These are phyloP conservation scores for Eragrostis tef DNA, from an alignment of 202 grass and related monocot genomes.

Conservation along the genomic window DNA sequence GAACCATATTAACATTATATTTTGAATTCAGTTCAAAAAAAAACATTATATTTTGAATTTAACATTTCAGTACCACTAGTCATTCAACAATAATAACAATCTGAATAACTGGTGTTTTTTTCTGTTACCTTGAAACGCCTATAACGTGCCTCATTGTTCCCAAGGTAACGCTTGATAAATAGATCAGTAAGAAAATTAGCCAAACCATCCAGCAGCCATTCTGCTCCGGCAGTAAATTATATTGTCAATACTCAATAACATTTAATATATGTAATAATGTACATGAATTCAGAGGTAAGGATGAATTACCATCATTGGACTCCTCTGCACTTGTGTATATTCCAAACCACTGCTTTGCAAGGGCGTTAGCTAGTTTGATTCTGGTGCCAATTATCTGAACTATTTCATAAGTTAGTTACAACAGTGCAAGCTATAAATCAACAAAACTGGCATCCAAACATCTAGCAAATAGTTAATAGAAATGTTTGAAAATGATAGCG, in stretches of 20 bases:
- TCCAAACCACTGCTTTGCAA: constrained; percentile 99
- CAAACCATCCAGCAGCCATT: constrained; percentile 95
- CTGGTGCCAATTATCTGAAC: constrained; percentile 91
- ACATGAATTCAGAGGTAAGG: constrained; percentile 44
- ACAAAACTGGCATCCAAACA: not conserved
- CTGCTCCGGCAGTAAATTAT: constrained; percentile 58
- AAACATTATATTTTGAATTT: no score
- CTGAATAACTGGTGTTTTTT: constrained; percentile 13
- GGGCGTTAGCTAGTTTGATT: constrained; percentile 84
- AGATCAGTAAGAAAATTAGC: constrained; percentile 94
- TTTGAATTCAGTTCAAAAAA: no score
- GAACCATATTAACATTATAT: constrained; percentile 8
- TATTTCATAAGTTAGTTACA: constrained; percentile 51
- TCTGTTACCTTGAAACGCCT: constrained; percentile 76
- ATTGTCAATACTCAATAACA: constrained; percentile 28
- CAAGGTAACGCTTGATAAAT: constrained; percentile 88
- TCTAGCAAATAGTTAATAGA: not conserved
- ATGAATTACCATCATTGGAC: constrained; percentile 71
- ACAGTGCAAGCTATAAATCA: constrained; percentile 6
- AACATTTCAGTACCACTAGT: constrained; percentile 22
- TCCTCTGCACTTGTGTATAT: constrained; percentile 90
- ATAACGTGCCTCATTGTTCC: constrained; percentile 94
- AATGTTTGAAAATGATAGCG: not conserved
- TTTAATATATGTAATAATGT: constrained; percentile 28
- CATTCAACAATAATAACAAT: constrained; percentile 32